Evolutionary conservation across 83 land plant genomes (phyloP).

Genomic region (Picea mariana): DNA sequence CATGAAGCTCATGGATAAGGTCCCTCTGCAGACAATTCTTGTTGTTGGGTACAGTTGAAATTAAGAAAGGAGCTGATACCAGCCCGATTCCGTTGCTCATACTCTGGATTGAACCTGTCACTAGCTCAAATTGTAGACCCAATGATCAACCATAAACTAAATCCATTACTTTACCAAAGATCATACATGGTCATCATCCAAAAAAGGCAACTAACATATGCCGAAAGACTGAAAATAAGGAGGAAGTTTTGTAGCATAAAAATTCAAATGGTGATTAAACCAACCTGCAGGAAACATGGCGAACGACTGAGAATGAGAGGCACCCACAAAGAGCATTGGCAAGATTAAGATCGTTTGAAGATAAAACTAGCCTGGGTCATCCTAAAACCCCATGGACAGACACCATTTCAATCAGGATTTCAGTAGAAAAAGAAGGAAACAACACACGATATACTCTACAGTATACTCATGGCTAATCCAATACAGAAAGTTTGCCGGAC

Average conservation of each 20-base stretch:
- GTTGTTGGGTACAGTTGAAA: not conserved
- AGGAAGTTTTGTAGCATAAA: not conserved
- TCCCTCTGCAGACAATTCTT: constrained; percentile 5
- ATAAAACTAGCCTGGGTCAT: not conserved
- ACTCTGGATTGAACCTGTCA: constrained; percentile 5
- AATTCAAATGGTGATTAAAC: not conserved
- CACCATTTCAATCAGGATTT: not conserved
- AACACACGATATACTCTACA: not conserved
- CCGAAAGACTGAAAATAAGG: too few species aligned
- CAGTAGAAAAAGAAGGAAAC: not conserved
- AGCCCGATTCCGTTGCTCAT: not conserved
- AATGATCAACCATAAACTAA: not conserved
- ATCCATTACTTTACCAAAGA: not conserved
- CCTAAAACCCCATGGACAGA: not conserved
- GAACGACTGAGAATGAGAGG: not conserved
- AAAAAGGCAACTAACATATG: too few species aligned
- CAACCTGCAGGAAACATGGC: constrained; percentile 3
- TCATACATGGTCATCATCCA: not conserved
- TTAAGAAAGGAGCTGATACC: not conserved
- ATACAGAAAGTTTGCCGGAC: too few species aligned
- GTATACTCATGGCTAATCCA: not conserved
- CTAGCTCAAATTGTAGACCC: not conserved
- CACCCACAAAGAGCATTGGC: not conserved
- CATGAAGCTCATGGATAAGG: not conserved
- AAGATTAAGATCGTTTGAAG: too few species aligned